Evolutionary conservation across 2,329 filamentous ascomycete genomes (phyloP), one percentile per base, ranked within the genome.

Genomic region (Gyromitra esculenta): DNA sequence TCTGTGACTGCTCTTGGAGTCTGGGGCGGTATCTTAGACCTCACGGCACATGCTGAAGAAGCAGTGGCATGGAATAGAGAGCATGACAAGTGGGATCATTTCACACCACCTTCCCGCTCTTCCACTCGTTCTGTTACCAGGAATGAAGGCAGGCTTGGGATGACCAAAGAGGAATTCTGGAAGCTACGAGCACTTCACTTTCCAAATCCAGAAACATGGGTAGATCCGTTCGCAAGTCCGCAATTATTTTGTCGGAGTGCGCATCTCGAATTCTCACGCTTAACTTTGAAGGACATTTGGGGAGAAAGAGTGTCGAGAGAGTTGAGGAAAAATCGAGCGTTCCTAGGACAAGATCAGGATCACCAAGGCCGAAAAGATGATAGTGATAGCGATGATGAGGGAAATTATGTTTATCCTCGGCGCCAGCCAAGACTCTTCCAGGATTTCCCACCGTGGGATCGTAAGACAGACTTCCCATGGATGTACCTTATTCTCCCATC

Each of bases 21-120:
- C 31, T 71, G 65, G 72, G 66, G 66, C 3, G 72, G 72, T 2
- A n/a, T 75, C 5, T 35, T 75, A 9, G 59, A 75, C 41, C 65
- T 75, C n/a, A 71, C 65, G 31, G 35, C 11, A 11, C 21, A 41
- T 18, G 50, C 72, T 13, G 13, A 41, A 31, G 3, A 11, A 9
- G 57, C 72, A 48, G 54, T 66, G 13, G 45, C 65, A 6, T 75
- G 72, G 72, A 50, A 75, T 18, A 45, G 57, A n/a, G 2, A 39
- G 9, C n/a, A 21, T 11, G 50, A 65, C 11, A 56, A 2, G 8
- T 75, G 72, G 72, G 50, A 60, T 7, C 72, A 70, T n/a, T 64
- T 70, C n/a, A 21, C 48, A 18, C 31, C 37, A 45, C n/a, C 43
- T 35, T 11, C n/a, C 11, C 9, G 11, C 21, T 8, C 57, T 21